phyloP scores from a whole-genome alignment of 208 protist genomes.

The Leishmania tropica region DNA sequence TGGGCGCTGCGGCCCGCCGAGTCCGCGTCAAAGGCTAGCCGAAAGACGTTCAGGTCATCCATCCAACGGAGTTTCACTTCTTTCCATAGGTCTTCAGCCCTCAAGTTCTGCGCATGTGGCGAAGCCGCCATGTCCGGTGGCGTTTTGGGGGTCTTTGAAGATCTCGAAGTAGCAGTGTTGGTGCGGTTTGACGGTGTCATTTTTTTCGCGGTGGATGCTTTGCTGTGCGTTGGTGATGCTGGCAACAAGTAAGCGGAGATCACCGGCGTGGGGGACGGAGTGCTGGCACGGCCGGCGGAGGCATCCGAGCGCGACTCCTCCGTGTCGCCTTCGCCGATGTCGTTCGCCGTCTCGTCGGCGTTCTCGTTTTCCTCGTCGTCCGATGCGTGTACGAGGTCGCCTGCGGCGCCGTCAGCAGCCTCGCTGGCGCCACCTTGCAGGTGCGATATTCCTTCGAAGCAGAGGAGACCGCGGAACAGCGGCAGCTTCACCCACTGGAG shows the following conservation, averaged over 20 bases:
- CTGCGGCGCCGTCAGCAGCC: no score
- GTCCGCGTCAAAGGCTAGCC: conserved; percentile 19
- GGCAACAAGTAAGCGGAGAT: not conserved
- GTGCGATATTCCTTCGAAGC: conserved; percentile 46
- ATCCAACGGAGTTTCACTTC: conserved; percentile 42
- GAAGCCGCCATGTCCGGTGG: not conserved
- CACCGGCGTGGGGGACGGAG: not conserved
- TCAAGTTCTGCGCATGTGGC: not conserved
- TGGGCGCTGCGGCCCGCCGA: not conserved
- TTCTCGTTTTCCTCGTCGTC: not conserved
- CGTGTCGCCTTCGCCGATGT: not conserved
- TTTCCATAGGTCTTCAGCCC: conserved; percentile 25
- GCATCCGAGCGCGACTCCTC: not conserved
- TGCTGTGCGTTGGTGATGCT: not conserved
- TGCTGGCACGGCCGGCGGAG: not conserved
- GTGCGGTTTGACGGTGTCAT: not conserved
- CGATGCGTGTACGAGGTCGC: no score
- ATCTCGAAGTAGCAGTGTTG: not conserved
- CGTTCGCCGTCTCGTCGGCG: not conserved
- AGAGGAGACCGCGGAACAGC: conserved; percentile 64
- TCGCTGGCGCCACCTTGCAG: conserved; percentile 2
- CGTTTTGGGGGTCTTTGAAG: not conserved
- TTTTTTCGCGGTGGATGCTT: not conserved
- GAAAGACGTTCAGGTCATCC: conserved; percentile 42
- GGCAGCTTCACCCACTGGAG: conserved; percentile 40